Percentiles rank a stretch among this genome's conserved stretches.
Conservation (phyloP, 345 rosid genomes). For the Ceriops tagal region DNA sequence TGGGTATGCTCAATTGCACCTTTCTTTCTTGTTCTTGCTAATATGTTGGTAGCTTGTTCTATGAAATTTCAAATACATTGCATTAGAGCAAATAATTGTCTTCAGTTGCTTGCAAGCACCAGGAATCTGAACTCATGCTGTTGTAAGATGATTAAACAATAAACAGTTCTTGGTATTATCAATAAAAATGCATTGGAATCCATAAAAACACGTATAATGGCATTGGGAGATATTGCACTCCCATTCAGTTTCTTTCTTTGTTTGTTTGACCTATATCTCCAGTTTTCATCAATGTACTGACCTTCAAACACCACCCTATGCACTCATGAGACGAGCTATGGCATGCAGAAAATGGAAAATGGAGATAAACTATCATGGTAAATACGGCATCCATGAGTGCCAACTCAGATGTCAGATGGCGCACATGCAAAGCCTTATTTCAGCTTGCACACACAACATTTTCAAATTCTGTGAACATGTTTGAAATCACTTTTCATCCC, state of each 20-base stretch:
- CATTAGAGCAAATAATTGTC: background rate
- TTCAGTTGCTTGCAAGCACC: conserved; percentile 2
- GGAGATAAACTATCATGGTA: no score
- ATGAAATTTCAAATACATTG: background rate
- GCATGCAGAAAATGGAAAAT: no score
- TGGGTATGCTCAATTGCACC: conserved; percentile 52
- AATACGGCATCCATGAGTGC: no score
- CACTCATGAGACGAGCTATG: no score
- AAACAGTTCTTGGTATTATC: background rate
- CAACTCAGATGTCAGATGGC: no score
- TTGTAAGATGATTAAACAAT: background rate
- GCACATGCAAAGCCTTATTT: no score
- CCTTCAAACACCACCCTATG: no score
- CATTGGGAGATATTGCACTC: background rate
- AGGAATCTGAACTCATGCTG: background rate
- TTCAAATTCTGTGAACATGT: no score
- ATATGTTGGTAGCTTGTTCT: background rate
- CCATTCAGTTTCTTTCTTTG: no score
- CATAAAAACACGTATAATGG: background rate
- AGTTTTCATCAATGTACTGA: no score
- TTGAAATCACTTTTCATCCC: background rate
- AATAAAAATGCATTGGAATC: background rate
- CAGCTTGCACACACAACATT: no score
- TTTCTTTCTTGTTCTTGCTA: background rate
- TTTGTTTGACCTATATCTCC: no score